Evolutionary conservation across 345 rosid species (phyloP), one percentile per base, ranked within the genome.

Genomic region (Lepidium didymum): DNA sequence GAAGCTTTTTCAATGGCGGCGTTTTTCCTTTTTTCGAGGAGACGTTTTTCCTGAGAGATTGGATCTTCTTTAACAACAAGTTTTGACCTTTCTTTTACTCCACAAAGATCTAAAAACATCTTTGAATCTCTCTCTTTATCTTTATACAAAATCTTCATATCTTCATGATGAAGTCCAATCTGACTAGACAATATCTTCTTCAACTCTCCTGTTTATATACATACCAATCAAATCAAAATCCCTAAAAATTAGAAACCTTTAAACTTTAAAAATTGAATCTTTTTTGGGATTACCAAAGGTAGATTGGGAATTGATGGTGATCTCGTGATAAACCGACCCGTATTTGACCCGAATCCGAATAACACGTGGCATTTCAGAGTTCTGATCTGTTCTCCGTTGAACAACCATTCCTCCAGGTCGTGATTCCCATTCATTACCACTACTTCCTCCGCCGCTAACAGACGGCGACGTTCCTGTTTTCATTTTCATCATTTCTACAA

Each of bases 351-450:
- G 81, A 49, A 89, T 85, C 37, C 97, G 80, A 60, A 94, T 86
- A 47, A 89, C 83, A 86, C 96, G 96, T 61, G 92, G 90, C 29
- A 86, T 78, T 15, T 72, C 81, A 16, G 91, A 59, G 77, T 15
- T 67, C 54, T 82, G 84, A 76, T 87, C 96, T 37, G 90, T 81
- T 43, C 99, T 77, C 67, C 89, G 84, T 82, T 94, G 99, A 3
- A 94, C 99, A 53, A 94, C 75, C 99, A 94, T 94, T 51, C 99
- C 99, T 16, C 99, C 97, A n/a, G 99, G 99, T 53, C 99, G 80
- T 14, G 85, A 62, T 80, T 94, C 99, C 97, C 93, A 94, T 23
- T 86, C 96, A 13, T 82, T 62, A 40, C 84, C 81, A 8, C 78
- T 81, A 4, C 78, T 44, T 64, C 84, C 92, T n/a, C 63, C 78